Base-by-base conservation (phyloP, 352 stramenopile species). In the Phytophthora lateralis region DNA sequence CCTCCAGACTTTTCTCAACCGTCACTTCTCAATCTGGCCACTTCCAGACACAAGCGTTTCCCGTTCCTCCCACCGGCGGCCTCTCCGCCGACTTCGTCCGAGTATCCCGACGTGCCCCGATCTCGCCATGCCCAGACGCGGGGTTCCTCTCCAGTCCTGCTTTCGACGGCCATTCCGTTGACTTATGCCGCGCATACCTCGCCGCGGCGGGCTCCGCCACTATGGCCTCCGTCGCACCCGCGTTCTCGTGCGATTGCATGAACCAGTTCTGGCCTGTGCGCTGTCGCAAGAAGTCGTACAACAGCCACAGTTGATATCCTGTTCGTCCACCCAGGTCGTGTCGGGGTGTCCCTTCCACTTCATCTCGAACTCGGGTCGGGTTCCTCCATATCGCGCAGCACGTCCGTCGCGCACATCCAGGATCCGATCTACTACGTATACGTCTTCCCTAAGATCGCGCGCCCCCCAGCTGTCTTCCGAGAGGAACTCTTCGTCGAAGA, bases 401-500 rank as follows among this genome's bases (percentile, higher is more conserved):
- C 35, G 15, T n/a, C 38, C 26, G 1, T 58, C 27, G 27, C 66
- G 52, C 4, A 30, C 6, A 18, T 66, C 63, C 5, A 55, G n/a
- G 6, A 71, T 71, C 26, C n/a, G 6, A 11, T 62, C 44, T 6
- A 51, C 45, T 11, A 63, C 52, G 27, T 34, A 61, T 17, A 63
- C 47, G 35, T 63, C 21, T 24, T 50, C 29, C 1, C 8, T 37
- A 5, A 17, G 11, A 0, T 41, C 14, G 0, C 18, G 20, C 11
- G 6, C 24, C 15, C 72, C 39, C 44, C 44, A 70, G 54, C 62
- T 69, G n/a, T 64, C 61, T 15, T 60, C 52, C 6, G 61, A 53
- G 1, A 69, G 29, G 3, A 69, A 34, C 15, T 42, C 47, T 20
- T 69, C 61, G 26, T 79, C 71, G 14, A 73, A 75, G 35, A 73